These are phyloP conservation scores for Tulasnella sp. DNA, from an alignment of 768 basidiomycete genomes.

Conservation along the genomic window DNA sequence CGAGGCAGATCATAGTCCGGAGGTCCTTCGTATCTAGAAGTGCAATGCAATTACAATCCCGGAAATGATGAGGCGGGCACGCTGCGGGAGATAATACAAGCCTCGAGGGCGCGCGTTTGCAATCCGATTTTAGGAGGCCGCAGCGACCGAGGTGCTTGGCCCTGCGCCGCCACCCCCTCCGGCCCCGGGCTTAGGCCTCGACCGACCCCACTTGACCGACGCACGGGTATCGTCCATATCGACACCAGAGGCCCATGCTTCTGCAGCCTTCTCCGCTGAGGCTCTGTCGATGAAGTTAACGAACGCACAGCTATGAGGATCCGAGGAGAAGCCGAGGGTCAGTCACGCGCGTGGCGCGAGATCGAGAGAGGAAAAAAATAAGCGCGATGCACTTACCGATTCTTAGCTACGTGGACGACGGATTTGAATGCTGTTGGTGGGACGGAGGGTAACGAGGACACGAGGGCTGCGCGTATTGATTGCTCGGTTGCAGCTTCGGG, in stretches of 20 bases:
- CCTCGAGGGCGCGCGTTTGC: not conserved
- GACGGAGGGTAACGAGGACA: conserved; percentile 60
- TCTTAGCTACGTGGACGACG: conserved; percentile 78
- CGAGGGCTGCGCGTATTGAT: conserved; percentile 66
- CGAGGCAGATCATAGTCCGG: not conserved
- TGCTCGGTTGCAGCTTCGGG: conserved; percentile 66
- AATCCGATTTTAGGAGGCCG: not conserved
- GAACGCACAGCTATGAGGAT: conserved; percentile 73
- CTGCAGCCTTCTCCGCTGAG: conserved; percentile 82
- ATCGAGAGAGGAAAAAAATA: not conserved
- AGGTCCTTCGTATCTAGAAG: not conserved
- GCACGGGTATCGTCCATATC: conserved; percentile 75
- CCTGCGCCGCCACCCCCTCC: not conserved
- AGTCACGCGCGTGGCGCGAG: conserved; percentile 4
- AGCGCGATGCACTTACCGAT: conserved; percentile 47
- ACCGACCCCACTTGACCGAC: conserved; percentile 81
- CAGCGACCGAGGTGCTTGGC: not conserved
- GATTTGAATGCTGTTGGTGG: conserved; percentile 69
- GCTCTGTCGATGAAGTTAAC: conserved; percentile 83
- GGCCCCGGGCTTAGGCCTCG: conserved; percentile 1
- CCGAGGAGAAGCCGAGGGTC: not conserved
- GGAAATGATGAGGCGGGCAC: not conserved
- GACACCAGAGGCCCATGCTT: conserved; percentile 85
- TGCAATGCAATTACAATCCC: not conserved
- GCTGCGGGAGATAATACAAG: not conserved